A percentile compares a stretch with the other conserved stretches of the same genome.
Evolutionary conservation across 345 rosid genomes (phyloP).

Genomic region (Arabidopsis suecica): DNA sequence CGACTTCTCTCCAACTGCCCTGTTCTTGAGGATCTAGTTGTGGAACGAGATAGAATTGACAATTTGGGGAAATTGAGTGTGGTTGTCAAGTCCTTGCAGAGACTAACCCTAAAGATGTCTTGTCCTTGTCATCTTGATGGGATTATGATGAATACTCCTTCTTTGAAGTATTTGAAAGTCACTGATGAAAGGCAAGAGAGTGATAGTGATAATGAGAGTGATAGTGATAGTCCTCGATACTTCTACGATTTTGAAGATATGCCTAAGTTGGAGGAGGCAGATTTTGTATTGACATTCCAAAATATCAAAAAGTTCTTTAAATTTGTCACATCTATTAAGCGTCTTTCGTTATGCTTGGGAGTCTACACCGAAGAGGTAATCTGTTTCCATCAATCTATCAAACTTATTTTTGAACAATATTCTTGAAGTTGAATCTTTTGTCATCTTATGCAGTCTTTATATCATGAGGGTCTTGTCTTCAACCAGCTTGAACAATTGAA

Average conservation of each 20-base stretch:
- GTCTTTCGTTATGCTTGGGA: conserved; percentile 10
- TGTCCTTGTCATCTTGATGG: neutral
- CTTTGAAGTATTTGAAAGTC: conserved; percentile 16
- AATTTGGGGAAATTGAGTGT: neutral
- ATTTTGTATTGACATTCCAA: too few relatives aligned
- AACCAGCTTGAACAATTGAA: too few relatives aligned
- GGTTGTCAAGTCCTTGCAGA: neutral
- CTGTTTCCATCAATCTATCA: neutral
- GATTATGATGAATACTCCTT: neutral
- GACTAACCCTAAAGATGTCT: neutral
- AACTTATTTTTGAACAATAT: neutral
- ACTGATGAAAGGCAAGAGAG: neutral
- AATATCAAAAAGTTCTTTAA: neutral
- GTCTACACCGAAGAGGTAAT: neutral
- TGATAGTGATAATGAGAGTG: neutral
- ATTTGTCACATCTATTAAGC: neutral
- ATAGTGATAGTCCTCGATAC: neutral
- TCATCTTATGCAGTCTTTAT: too few relatives aligned
- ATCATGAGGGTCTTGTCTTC: too few relatives aligned
- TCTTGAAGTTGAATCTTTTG: too few relatives aligned
- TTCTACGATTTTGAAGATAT: neutral
- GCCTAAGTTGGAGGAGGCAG: neutral
- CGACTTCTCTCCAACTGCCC: conserved; percentile 2
- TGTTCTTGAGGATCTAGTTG: conserved; percentile 11
- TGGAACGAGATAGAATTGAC: neutral